Conservation (phyloP, 2,329 filamentous ascomycete species). For the Penicillium italicum region DNA sequence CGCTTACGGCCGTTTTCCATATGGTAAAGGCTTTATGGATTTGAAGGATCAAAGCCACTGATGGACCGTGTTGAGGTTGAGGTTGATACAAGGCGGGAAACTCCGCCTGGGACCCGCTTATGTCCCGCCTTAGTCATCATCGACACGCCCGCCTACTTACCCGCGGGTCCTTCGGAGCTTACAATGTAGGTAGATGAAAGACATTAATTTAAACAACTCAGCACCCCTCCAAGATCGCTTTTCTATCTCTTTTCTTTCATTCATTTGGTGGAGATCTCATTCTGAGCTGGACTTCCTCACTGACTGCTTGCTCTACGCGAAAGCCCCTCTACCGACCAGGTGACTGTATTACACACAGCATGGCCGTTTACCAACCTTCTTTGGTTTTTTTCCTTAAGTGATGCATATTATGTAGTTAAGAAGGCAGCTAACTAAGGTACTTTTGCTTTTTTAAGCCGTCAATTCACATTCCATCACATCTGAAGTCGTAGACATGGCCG, state of each 20-base stretch:
- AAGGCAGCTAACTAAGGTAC: no score
- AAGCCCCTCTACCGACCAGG: not conserved
- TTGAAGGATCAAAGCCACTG: not conserved
- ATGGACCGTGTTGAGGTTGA: not conserved
- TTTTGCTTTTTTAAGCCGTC: no score
- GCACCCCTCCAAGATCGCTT: not conserved
- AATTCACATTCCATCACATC: no score
- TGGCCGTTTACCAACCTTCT: not conserved
- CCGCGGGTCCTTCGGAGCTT: not conserved
- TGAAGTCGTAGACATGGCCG: not conserved
- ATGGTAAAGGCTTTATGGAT: not conserved
- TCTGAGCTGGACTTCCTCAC: not conserved
- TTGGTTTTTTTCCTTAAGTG: not conserved
- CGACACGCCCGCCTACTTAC: not conserved
- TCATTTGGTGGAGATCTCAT: not conserved
- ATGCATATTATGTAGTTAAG: not conserved
- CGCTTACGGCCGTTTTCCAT: constrained; percentile 4
- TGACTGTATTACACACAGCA: not conserved
- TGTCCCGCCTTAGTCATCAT: constrained; percentile 3
- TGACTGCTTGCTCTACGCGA: not conserved
- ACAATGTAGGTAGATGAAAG: not conserved
- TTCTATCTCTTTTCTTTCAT: not conserved
- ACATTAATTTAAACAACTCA: no score
- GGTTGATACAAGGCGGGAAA: not conserved
- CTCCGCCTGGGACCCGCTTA: not conserved